Evolutionary conservation across 257 asterid species (phyloP).

Genomic region (Solanum ahanhuiri): DNA sequence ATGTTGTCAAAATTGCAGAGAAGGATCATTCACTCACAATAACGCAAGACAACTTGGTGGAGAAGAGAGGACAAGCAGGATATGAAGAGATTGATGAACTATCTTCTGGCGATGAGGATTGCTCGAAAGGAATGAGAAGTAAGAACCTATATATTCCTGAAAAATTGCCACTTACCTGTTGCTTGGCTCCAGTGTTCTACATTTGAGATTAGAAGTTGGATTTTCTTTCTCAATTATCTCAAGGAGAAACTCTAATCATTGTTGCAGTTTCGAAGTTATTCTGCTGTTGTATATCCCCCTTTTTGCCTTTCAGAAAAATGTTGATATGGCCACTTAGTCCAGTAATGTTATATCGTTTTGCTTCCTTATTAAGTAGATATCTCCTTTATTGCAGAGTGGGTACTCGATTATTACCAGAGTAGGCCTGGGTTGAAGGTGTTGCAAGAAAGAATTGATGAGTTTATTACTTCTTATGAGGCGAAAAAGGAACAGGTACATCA

Average conservation of each 20-base stretch:
- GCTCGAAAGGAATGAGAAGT: constrained; percentile 84
- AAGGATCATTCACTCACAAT: constrained; percentile 16
- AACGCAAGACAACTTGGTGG: constrained; percentile 20
- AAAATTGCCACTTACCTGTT: background rate
- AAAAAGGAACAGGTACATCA: constrained; percentile 56
- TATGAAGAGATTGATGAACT: constrained; percentile 56
- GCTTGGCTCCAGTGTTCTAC: background rate
- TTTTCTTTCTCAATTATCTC: background rate
- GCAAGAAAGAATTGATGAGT: constrained; percentile 82
- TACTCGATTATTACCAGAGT: constrained; percentile 49
- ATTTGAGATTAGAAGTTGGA: background rate
- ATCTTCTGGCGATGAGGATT: constrained; percentile 80
- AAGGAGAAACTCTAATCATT: background rate
- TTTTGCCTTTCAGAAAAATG: background rate
- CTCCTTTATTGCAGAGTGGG: constrained; percentile 53
- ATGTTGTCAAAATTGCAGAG: constrained; percentile 4
- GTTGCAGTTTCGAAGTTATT: background rate
- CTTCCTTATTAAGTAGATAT: background rate
- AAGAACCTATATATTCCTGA: constrained; percentile 8
- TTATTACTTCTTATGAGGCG: constrained; percentile 63
- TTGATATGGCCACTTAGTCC: background rate
- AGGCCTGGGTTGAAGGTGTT: constrained; percentile 69
- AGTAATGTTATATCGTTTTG: background rate
- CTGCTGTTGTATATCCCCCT: background rate
- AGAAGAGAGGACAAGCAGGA: constrained; percentile 17